A percentile compares a stretch with the other conserved stretches of the same genome.
Conservation (phyloP, 441 rosid genomes). For the Arabidopsis lyrata region DNA sequence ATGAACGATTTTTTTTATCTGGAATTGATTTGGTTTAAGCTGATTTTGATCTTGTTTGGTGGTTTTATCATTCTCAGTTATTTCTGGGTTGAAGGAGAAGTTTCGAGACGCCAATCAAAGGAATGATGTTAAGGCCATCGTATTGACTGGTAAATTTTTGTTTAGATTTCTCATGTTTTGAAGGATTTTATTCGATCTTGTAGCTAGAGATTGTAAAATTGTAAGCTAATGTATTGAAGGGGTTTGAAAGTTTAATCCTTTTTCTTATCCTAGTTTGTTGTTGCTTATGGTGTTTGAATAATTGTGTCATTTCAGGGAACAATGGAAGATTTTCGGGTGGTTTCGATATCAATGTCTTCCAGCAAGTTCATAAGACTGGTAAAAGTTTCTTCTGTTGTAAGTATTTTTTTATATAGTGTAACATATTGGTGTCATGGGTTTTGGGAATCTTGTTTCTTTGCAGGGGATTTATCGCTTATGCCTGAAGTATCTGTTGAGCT, state of each 20-base stretch:
- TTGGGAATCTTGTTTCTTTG: slow-evolving; percentile 30
- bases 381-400: slow-evolving; percentile 30
- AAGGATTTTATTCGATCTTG: background rate
- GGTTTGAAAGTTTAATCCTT: background rate
- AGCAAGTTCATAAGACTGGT: slow-evolving; percentile 78
- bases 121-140: slow-evolving; percentile 83
- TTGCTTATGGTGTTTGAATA: slow-evolving; percentile 20
- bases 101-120: slow-evolving; percentile 72
- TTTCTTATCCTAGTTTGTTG: slow-evolving; percentile 3
- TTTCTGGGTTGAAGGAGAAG: slow-evolving; percentile 73
- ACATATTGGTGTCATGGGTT: background rate
- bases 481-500: slow-evolving; percentile 91
- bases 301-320: slow-evolving; percentile 60
- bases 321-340: slow-evolving; percentile 93
- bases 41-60: slow-evolving; percentile 3
- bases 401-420: background rate
- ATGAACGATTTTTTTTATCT: background rate
- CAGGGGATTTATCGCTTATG: slow-evolving; percentile 76
- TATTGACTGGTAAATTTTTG: slow-evolving; percentile 64
- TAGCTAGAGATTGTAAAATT: slow-evolving; percentile 6
- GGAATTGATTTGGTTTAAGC: background rate
- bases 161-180: background rate
- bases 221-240: background rate
- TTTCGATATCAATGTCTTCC: slow-evolving; percentile 86
- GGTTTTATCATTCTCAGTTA: slow-evolving; percentile 53